Base-by-base conservation (phyloP, 148 eudicot genomes). In the Rheum nobile region DNA sequence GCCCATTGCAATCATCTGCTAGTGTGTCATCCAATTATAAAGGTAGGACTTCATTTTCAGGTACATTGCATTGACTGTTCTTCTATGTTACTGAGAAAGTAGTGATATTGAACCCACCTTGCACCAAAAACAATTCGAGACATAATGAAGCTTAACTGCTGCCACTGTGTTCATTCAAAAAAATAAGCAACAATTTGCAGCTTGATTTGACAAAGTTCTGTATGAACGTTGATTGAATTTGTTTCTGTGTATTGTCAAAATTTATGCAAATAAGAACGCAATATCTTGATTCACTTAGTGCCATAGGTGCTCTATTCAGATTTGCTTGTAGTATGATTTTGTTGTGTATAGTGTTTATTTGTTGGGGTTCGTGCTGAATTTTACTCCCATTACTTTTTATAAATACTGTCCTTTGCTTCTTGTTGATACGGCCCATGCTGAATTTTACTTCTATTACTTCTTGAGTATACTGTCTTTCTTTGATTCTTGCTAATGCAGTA, bases 1-100 rank as follows among this genome's bases (percentile, higher is more conserved):
- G 98, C 84, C 91, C 97, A 74, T 89, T 87, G 72, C 85, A 82
- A 72, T 73, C 92, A 75, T 85, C 88, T 73, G 77, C 84, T 75
- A 84, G 88, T 81, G 86, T 89, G 71, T 80, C 85, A 1, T 81
- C 88, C 76, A 77, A 85, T 77, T 77, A 85, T 70, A 94, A 83
- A 86, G 96, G 97, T 89, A 86, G 67, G 32, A 57, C 52, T 75
- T n/a, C 54, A 9, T 5, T 63, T 14, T 63, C 69, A 63, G 41
- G 37, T 28, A 61, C 68, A 61, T 13, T 61, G 68, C 35, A 61
- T 61, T 16, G 1, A 29, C 35, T 28, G 14, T 61, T 5, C 38
- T 6, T 31, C 19, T 11, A 16, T 61, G 29, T 39, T 13, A 31
- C 6, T 5, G 19, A 14, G 8, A 28, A 31, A 61, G 37, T 61